Conservation (phyloP, 2,329 filamentous ascomycete species). For the Cladobotryum protrusum region DNA sequence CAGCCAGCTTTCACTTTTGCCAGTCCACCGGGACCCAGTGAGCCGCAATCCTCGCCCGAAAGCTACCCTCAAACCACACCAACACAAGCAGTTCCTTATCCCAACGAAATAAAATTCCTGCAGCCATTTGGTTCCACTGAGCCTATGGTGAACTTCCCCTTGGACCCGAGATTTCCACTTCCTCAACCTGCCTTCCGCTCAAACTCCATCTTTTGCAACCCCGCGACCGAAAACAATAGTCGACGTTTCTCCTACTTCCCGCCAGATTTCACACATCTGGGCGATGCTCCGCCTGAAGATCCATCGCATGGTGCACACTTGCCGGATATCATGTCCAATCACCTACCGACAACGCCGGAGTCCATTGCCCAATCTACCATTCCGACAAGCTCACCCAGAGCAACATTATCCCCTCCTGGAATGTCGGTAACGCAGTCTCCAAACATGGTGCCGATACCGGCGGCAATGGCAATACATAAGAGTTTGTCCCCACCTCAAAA, state of each 20-base stretch:
- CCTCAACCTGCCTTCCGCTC: conserved; percentile 54
- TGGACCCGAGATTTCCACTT: conserved; percentile 37
- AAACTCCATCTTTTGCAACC: conserved; percentile 60
- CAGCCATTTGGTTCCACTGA: conserved; percentile 54
- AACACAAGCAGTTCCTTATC: conserved; percentile 33
- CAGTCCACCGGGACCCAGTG: conserved; percentile 27
- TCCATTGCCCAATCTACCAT: conserved; percentile 29
- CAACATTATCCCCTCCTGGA: conserved; percentile 33
- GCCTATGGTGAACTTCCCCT: conserved; percentile 41
- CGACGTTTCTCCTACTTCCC: conserved; percentile 60
- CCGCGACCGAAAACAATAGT: conserved; percentile 47
- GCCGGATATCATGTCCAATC: conserved; percentile 26
- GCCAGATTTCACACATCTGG: conserved; percentile 41
- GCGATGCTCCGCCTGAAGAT: conserved; percentile 29
- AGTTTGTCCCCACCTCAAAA: conserved; percentile 29
- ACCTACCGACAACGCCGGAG: conserved; percentile 40
- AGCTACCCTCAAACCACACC: conserved; percentile 20
- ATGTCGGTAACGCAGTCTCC: conserved; percentile 27
- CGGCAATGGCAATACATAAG: conserved; percentile 19
- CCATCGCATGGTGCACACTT: conserved; percentile 25
- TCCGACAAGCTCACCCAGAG: conserved; percentile 24
- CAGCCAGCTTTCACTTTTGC: conserved; percentile 25
- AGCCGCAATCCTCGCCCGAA: conserved; percentile 28
- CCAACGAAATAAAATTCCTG: conserved; percentile 49
- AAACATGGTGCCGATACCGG: conserved; percentile 23